Conservation (phyloP, 805 yeast species). For the Cephaloascus fragrans region DNA sequence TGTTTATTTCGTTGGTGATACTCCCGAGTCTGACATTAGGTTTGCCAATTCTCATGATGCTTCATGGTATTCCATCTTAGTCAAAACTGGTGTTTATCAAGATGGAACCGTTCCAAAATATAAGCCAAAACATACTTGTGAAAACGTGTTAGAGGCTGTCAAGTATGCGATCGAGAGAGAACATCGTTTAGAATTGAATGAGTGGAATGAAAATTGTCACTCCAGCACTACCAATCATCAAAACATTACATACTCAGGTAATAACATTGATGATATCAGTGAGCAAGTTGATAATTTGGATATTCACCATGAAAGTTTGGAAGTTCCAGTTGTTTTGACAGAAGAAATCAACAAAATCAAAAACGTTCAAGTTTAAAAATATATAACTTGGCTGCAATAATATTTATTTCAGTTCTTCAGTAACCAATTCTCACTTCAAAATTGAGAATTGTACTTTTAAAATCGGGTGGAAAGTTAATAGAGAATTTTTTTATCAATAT, state of each 20-base stretch:
- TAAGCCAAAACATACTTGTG: slow-evolving; percentile 65
- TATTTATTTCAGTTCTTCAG: no score
- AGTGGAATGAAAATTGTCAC: slow-evolving; percentile 52
- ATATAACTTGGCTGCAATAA: no score
- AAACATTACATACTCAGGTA: neutral
- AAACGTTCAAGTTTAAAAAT: slow-evolving; percentile 17
- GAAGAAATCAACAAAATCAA: slow-evolving; percentile 29
- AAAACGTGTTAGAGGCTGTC: slow-evolving; percentile 73
- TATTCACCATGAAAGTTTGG: slow-evolving; percentile 29
- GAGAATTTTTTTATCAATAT: no score
- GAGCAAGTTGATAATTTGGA: slow-evolving; percentile 4
- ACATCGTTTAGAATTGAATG: slow-evolving; percentile 59
- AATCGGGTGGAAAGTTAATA: no score
- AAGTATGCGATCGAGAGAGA: slow-evolving; percentile 77
- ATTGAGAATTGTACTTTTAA: no score
- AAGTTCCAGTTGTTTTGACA: slow-evolving; percentile 39
- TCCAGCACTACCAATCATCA: no score
- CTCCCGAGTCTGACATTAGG: slow-evolving; percentile 82
- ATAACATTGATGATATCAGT: slow-evolving; percentile 10
- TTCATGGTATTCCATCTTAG: slow-evolving; percentile 78
- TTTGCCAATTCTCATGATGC: slow-evolving; percentile 82
- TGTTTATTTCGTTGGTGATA: slow-evolving; percentile 83
- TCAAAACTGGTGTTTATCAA: slow-evolving; percentile 81
- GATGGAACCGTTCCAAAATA: slow-evolving; percentile 74
- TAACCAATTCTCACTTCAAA: no score